Base-by-base conservation (phyloP, 192 early-diverging fungal species). In the Backusella luteola region DNA sequence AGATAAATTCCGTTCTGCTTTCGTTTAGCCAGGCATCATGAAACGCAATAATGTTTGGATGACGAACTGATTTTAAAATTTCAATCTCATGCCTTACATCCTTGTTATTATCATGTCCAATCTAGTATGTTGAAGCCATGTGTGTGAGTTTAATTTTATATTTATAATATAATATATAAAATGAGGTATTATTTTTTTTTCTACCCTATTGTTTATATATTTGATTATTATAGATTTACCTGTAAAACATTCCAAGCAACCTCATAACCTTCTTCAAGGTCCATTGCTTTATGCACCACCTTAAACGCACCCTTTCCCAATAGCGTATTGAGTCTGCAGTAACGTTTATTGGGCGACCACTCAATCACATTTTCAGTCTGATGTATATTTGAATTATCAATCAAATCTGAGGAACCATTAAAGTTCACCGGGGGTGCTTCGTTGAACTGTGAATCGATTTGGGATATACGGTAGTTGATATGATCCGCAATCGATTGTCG, bases 271-370 rank as follows among this genome's bases (percentile, higher is more conserved):
- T 92, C 88, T 67, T 92, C 91, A 23, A 87, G 81, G 69, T 92
- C 91, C 79, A 91, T 87, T 19, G 86, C 89, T 73, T 91, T 90
- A 80, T 80, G 91, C 6, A 92, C 91, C 26, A 90, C 85, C 73
- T 92, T 92, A 79, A 90, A 91, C 4, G 91, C 91, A 3, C 91
- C 91, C 68, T 86, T 88, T 56, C 91, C 91, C 2, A 92, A 84
- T 7, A 35, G 23, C 7, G 75, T 76, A 42, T 76, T 76, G 15
- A 76, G 52, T 38, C 68, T 3, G 32, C 83, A 84, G 78, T 87
- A 87, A 71, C 86, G 79, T 66, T 76, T 76, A 73, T 83, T 84
- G 63, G 86, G 86, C 39, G 83, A 84, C 53, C 80, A 74, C 76
- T 85, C 86, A 56, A 87, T 80, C 15, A 84, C 81, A 69, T 79